Evolutionary conservation across 2,329 filamentous ascomycete genomes (phyloP).

Genomic region (Talaromyces amestolkiae): DNA sequence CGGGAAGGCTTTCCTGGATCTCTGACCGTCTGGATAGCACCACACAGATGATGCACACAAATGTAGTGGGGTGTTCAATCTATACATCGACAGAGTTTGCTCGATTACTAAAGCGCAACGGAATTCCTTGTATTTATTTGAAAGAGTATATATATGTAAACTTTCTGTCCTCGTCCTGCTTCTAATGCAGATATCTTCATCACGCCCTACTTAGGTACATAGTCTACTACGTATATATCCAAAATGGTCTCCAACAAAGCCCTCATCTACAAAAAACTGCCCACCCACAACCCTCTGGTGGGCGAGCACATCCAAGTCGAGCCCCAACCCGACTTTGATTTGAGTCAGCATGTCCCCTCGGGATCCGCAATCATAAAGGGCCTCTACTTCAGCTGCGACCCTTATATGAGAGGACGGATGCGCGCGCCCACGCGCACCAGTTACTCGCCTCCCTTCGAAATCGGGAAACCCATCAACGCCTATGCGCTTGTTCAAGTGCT

Average conservation of each 20-base stretch:
- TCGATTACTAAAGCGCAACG: background rate
- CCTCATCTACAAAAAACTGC: constrained; percentile 70
- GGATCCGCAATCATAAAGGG: constrained; percentile 69
- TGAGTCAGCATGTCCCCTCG: constrained; percentile 52
- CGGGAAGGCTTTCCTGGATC: constrained; percentile 21
- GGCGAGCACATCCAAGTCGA: constrained; percentile 71
- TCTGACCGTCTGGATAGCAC: background rate
- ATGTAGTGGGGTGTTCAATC: background rate
- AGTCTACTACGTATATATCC: background rate
- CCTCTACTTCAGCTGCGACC: constrained; percentile 75
- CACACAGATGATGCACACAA: background rate
- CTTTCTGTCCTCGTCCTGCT: background rate
- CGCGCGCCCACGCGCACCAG: constrained; percentile 62
- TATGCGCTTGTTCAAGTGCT: constrained; percentile 65
- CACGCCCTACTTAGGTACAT: too few species aligned
- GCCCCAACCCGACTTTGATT: constrained; percentile 61
- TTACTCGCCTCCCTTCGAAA: constrained; percentile 62
- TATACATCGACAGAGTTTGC: background rate
- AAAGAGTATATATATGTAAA: background rate
- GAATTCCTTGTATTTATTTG: background rate
- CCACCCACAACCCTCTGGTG: constrained; percentile 63
- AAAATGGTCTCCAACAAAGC: constrained; percentile 61
- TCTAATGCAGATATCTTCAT: background rate
- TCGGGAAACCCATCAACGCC: constrained; percentile 64
- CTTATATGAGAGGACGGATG: constrained; percentile 81